These are phyloP conservation scores for Backusella circina DNA, from an alignment of 192 early-diverging fungal genomes.

Conservation along the genomic window DNA sequence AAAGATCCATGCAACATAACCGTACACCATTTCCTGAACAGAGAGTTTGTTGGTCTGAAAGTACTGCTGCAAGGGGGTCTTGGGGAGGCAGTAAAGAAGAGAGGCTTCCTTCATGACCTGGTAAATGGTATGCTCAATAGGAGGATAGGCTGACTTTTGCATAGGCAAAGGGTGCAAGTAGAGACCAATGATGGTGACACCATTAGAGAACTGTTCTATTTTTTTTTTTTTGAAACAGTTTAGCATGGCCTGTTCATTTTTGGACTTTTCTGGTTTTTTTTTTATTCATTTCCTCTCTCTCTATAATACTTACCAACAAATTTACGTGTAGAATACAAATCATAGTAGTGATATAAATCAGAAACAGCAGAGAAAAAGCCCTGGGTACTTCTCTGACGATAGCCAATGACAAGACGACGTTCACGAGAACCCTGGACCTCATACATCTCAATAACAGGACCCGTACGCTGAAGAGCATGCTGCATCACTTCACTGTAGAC, in stretches of 20 bases:
- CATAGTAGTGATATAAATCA: slow-evolving; percentile 98
- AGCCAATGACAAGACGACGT: slow-evolving; percentile 90
- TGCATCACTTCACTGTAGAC: slow-evolving; percentile 87
- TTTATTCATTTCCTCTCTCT: background rate
- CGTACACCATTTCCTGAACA: slow-evolving; percentile 96
- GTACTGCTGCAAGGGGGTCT: slow-evolving; percentile 89
- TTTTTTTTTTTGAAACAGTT: too few species aligned
- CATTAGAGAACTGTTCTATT: slow-evolving; percentile 99
- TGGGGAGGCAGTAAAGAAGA: slow-evolving; percentile 94
- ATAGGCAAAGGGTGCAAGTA: slow-evolving; percentile 86
- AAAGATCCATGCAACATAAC: slow-evolving; percentile 97
- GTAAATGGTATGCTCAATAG: slow-evolving; percentile 84
- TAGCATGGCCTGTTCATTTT: background rate
- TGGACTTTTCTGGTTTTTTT: too few species aligned
- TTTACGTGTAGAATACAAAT: slow-evolving; percentile 93
- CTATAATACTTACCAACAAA: slow-evolving; percentile 67
- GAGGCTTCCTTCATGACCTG: slow-evolving; percentile 97
- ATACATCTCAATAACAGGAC: slow-evolving; percentile 91
- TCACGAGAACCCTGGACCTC: slow-evolving; percentile 86
- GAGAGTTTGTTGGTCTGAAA: slow-evolving; percentile 91
- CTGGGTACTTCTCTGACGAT: slow-evolving; percentile 87
- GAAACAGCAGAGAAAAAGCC: slow-evolving; percentile 92
- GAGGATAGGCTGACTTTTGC: slow-evolving; percentile 70
- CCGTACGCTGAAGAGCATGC: slow-evolving; percentile 78
- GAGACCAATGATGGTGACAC: slow-evolving; percentile 90